Percentiles rank a stretch among this genome's conserved stretches.
phyloP scores from a whole-genome alignment of 2,329 filamentous ascomycete genomes.

The Ramichloridium luteum region DNA sequence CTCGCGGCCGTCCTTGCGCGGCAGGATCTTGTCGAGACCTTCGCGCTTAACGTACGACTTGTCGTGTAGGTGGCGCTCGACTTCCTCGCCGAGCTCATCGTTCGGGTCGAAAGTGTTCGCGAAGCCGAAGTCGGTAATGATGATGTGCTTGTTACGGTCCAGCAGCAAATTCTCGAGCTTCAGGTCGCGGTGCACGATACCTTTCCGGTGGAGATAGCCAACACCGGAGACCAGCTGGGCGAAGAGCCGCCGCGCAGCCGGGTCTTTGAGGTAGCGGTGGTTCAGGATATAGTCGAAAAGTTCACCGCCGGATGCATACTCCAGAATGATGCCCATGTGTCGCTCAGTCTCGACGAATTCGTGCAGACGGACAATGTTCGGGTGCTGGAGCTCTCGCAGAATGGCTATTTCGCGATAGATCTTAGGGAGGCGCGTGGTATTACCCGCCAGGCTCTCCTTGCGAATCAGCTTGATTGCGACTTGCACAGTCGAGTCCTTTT shows the following conservation, averaged over 20 bases:
- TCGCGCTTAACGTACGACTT: slow-evolving; percentile 77
- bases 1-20: slow-evolving; percentile 43
- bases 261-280: slow-evolving; percentile 90
- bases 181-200: slow-evolving; percentile 91
- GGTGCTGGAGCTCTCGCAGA: slow-evolving; percentile 73
- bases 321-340: slow-evolving; percentile 94
- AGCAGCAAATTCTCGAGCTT: slow-evolving; percentile 93
- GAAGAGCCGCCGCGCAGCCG: slow-evolving; percentile 78
- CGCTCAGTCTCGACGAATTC: slow-evolving; percentile 98
- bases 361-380: slow-evolving; percentile 91
- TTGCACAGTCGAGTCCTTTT: slow-evolving; percentile 79
- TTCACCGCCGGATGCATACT: slow-evolving; percentile 95
- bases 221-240: slow-evolving; percentile 93
- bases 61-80: slow-evolving; percentile 76
- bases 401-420: slow-evolving; percentile 97
- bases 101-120: slow-evolving; percentile 89
- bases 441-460: slow-evolving; percentile 75
- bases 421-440: slow-evolving; percentile 81
- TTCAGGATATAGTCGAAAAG: slow-evolving; percentile 97
- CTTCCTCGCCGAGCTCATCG: slow-evolving; percentile 80
- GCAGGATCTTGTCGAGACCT: slow-evolving; percentile 68
- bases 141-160: slow-evolving; percentile 95
- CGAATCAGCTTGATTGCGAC: slow-evolving; percentile 98
- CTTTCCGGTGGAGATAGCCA: slow-evolving; percentile 95
- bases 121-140: slow-evolving; percentile 98